Base-by-base conservation (phyloP, 345 rosid species). In the Salix dunnii region DNA sequence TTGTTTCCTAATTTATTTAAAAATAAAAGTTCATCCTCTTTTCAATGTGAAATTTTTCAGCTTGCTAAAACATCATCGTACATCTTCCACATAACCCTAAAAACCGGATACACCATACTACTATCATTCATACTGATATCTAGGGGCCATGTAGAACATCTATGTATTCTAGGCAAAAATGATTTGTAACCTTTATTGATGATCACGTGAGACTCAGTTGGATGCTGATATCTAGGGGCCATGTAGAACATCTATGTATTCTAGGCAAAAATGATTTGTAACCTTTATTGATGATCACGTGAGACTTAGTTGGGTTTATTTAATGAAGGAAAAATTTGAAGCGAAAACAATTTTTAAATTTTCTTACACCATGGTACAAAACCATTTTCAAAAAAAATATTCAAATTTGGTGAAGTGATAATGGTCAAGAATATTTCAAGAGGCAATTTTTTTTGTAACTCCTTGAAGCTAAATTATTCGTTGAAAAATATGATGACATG, bases 131-230 rank as follows among this genome's bases (percentile, higher is more conserved):
- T 49, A 49, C 2, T 49, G n/a, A 49, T 49, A 49, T 49, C 2
- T 49, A 7, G 36, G 8, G 43, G 43, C 12, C 43, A 40, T 40
- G 3, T 10, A 40, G n/a, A 5, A 16, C 7, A 49, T 49, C 58
- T 16, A 18, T 49, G n/a, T 49, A 49, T 49, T 20, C 7, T 49
- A 20, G 20, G 18, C 1, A 49, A 17, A 49, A 49, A 49, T 49
- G 58, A 20, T 49, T 49, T 49, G 3, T 49, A 7, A 49, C n/a
- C 20, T 18, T 49, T 49, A 49, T 5, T 49, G 9, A 1, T 18
- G n/a, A 49, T 18, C 7, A 18, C 1, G 0, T 0, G 5, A 48
- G 0, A 48, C 5, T 48, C 0, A 48, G 5, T 3, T 48, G 7
- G 20, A 14, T 46, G 14, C 18, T 46, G 51, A 46, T 46, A 46